These are phyloP conservation scores for Prunus mume DNA, from an alignment of 306 rosid species.

Conservation along the genomic window DNA sequence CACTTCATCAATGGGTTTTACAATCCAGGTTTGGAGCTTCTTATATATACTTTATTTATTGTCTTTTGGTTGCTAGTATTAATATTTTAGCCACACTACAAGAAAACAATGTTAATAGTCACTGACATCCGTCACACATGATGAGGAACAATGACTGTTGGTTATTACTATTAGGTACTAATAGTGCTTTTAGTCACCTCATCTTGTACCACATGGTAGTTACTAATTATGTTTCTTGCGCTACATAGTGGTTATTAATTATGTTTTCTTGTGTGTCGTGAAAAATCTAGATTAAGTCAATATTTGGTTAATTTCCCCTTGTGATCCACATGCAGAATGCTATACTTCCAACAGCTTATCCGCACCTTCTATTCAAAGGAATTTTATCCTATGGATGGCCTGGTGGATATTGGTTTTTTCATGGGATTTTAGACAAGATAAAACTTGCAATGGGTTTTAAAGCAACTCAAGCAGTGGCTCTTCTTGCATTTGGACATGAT, in stretches of 20 bases:
- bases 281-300: not conserved
- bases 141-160: too few species aligned
- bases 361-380: conserved; percentile 36
- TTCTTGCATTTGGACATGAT: conserved; percentile 33
- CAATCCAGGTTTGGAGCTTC: conserved; percentile 15
- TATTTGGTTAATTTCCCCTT: not conserved
- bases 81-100: not conserved
- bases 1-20: conserved; percentile 28
- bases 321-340: conserved; percentile 14
- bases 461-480: conserved; percentile 30
- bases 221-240: too few species aligned
- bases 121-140: too few species aligned
- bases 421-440: conserved; percentile 36
- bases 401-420: conserved; percentile 32
- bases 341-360: conserved; percentile 38
- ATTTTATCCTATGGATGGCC: conserved; percentile 36
- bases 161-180: too few species aligned
- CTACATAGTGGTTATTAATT: too few species aligned
- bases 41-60: too few species aligned
- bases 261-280: too few species aligned
- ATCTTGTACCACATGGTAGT: too few species aligned
- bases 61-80: too few species aligned
- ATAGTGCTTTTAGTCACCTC: too few species aligned
- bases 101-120: too few species aligned
- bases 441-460: conserved; percentile 19